Evolutionary conservation across 2,329 filamentous ascomycete genomes (phyloP), one percentile per base, ranked within the genome.

Genomic region (Pezicula neosporulosa): DNA sequence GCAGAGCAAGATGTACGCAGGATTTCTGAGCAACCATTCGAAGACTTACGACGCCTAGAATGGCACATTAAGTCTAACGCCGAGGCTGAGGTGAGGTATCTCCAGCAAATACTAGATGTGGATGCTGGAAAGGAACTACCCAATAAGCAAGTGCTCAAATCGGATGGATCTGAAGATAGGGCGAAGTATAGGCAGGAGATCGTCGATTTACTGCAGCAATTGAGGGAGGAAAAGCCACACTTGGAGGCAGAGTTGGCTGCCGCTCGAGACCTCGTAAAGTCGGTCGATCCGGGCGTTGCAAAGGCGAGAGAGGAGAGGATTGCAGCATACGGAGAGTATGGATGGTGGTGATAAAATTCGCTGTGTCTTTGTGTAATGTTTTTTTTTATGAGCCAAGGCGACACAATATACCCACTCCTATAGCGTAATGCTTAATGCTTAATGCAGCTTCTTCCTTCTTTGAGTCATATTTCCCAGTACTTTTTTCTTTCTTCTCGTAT

Each of bases 241-340:
- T 6, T 44, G 13, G 19, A 48, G 18, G 35, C 47, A 42, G 18
- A 53, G 12, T 18, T 53, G 28, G 44, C 44, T 13, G 44, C 30
- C 28, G 48, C 51, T 16, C 44, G 30, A n/a, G 28, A 50, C 30
- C 43, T 35, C 2, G 12, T 42, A 12, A 47, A 47, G 8, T n/a
- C 10, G 10, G 43, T 53, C 18, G 43, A 47, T 39, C 37, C 37
- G 8, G 44, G 8, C 18, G 51, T 53, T 6, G 30, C 13, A 24
- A 38, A 39, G 39, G 37, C 30, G n/a, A 18, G 18, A n/a, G 39
- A 50, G 35, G 47, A 53, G 42, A 44, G 47, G 5, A 39, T 38
- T 16, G 30, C 27, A 13, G 47, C 47, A 37, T 53, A 50, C 24
- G 51, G 47, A 27, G 24, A 24, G 24, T 24, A 24, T 24, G 3